Conservation (phyloP, 1,139 yeast species). For the Hyphopichia burtonii region DNA sequence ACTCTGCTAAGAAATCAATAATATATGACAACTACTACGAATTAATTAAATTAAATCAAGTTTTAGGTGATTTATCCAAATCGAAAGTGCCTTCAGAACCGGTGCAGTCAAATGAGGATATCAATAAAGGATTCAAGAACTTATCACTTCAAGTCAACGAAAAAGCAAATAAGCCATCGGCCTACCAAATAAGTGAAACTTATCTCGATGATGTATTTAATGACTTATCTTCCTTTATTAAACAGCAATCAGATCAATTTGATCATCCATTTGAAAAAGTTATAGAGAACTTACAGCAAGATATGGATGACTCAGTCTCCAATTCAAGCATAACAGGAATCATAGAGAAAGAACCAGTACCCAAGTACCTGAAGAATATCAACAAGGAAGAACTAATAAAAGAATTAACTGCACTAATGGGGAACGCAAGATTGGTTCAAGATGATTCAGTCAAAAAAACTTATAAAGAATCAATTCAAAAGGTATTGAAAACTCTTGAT, state of each 20-base stretch:
- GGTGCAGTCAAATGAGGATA: background rate
- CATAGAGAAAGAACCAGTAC: constrained; percentile 5
- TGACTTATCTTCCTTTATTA: constrained; percentile 28
- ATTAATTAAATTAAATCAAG: constrained; percentile 41
- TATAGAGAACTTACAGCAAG: constrained; percentile 17
- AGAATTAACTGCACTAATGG: constrained; percentile 19
- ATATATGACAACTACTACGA: constrained; percentile 49
- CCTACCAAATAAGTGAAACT: constrained; percentile 9
- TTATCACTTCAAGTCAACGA: background rate
- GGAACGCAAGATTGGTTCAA: constrained; percentile 2
- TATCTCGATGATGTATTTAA: constrained; percentile 26
- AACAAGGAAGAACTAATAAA: constrained; percentile 14
- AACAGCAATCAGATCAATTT: constrained; percentile 21
- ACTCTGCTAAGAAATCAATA: constrained; percentile 45
- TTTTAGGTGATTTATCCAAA: constrained; percentile 29
- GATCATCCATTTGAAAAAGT: constrained; percentile 30
- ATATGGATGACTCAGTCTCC: constrained; percentile 16
- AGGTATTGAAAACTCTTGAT: constrained; percentile 14
- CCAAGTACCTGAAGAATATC: constrained; percentile 11
- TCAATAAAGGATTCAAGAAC: background rate
- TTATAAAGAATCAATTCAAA: constrained; percentile 13
- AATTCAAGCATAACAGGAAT: constrained; percentile 24
- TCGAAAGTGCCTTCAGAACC: constrained; percentile 11
- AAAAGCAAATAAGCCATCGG: background rate
- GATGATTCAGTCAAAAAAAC: constrained; percentile 7